A percentile compares a stretch with the other conserved stretches of the same genome.
Conservation (phyloP, 2,329 filamentous ascomycete species). For the Daldinia eschscholtzii region DNA sequence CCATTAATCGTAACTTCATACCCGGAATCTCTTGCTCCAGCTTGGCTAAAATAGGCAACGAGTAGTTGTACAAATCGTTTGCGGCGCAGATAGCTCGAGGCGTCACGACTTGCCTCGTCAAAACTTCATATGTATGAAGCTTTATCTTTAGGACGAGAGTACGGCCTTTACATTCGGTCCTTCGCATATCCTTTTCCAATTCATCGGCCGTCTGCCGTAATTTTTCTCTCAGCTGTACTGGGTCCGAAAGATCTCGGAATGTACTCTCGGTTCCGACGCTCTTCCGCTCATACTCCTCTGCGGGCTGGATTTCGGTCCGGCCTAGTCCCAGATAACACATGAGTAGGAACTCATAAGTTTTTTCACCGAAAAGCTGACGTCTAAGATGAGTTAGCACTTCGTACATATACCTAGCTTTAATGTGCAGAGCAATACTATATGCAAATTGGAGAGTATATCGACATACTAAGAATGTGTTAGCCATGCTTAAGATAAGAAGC, state of each 20-base stretch:
- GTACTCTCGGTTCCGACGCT: constrained; percentile 95
- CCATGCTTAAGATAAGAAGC: not conserved
- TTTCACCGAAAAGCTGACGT: constrained; percentile 86
- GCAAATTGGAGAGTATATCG: constrained; percentile 5
- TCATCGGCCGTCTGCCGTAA: constrained; percentile 85
- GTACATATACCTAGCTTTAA: not conserved
- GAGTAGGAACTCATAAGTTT: constrained; percentile 88
- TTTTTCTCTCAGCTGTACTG: constrained; percentile 77
- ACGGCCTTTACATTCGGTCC: constrained; percentile 87
- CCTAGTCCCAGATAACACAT: constrained; percentile 88
- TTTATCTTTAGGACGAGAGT: constrained; percentile 94
- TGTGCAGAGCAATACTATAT: not conserved
- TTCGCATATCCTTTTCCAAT: constrained; percentile 84
- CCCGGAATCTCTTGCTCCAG: constrained; percentile 85
- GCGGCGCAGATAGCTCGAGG: constrained; percentile 79
- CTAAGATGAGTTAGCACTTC: constrained; percentile 23
- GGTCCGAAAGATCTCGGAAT: constrained; percentile 82
- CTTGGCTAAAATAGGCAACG: constrained; percentile 85
- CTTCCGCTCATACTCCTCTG: constrained; percentile 91
- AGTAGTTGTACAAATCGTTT: constrained; percentile 85
- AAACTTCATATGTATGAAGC: constrained; percentile 91
- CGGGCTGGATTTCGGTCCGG: constrained; percentile 84
- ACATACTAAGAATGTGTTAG: constrained; percentile 35
- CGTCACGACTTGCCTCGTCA: constrained; percentile 82
- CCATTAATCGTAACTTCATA: constrained; percentile 87